Conservation (phyloP, 805 yeast genomes). For the Candida silvatica region DNA sequence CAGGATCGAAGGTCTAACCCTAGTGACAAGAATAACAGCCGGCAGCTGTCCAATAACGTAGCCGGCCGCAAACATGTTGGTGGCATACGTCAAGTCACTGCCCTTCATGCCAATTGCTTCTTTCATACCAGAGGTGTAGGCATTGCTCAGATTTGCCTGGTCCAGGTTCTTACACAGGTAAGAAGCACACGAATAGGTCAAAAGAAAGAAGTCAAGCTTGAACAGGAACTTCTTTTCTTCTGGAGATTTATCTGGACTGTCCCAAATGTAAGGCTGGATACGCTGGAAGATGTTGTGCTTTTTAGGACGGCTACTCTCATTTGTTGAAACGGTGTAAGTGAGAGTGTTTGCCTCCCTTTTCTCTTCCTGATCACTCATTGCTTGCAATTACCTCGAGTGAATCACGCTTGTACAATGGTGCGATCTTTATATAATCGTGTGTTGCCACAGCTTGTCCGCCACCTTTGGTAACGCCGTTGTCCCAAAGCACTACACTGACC, state of each 20-base stretch:
- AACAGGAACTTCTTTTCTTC: slow-evolving; percentile 1
- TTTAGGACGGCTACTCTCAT: too few relatives aligned
- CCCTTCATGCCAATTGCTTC: slow-evolving; percentile 50
- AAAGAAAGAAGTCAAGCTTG: slow-evolving; percentile 1
- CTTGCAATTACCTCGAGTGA: too few relatives aligned
- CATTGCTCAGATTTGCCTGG: slow-evolving; percentile 51
- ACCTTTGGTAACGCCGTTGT: too few relatives aligned
- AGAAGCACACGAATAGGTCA: not conserved
- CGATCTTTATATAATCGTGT: too few relatives aligned
- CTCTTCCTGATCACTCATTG: too few relatives aligned
- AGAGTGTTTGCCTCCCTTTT: too few relatives aligned
- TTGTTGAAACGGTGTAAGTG: too few relatives aligned
- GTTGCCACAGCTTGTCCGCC: too few relatives aligned
- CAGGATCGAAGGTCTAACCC: slow-evolving; percentile 7
- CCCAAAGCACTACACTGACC: too few relatives aligned
- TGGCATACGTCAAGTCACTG: slow-evolving; percentile 28
- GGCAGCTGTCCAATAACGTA: slow-evolving; percentile 14
- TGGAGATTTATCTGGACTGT: slow-evolving; percentile 1
- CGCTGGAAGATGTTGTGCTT: too few relatives aligned
- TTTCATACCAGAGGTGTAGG: slow-evolving; percentile 61
- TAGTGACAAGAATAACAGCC: slow-evolving; percentile 16
- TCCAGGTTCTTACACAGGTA: slow-evolving; percentile 24
- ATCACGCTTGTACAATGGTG: too few relatives aligned
- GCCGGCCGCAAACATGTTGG: slow-evolving; percentile 27
- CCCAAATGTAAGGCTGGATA: too few relatives aligned